phyloP scores from a whole-genome alignment of 805 yeast species.

The Sugiyamaella boreocaroliniensis region DNA sequence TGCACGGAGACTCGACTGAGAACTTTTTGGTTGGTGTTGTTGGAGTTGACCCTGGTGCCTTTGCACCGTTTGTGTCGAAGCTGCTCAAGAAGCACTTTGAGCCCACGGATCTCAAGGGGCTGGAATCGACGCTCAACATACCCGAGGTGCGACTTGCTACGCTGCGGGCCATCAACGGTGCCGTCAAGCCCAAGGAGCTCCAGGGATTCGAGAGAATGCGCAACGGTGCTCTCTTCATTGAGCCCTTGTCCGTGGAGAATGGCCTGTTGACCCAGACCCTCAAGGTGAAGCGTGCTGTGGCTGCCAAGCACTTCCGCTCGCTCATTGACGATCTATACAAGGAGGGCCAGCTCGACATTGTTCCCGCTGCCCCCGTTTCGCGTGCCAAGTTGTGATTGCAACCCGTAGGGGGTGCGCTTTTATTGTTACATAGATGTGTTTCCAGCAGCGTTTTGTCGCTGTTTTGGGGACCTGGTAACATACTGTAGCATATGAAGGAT shows the following conservation, averaged over 20 bases:
- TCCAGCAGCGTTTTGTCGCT: no score
- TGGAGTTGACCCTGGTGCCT: slow-evolving; percentile 51
- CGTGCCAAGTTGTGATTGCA: background rate
- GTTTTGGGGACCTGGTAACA: no score
- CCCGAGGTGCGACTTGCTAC: slow-evolving; percentile 34
- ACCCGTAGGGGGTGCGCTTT: background rate
- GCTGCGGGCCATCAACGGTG: slow-evolving; percentile 34
- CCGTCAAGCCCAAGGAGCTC: slow-evolving; percentile 34
- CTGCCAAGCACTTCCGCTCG: slow-evolving; percentile 38
- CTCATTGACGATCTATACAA: slow-evolving; percentile 40
- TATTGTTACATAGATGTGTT: background rate
- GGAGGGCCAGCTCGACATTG: slow-evolving; percentile 36
- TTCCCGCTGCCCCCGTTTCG: background rate
- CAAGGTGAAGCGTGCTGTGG: slow-evolving; percentile 47
- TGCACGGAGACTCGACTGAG: slow-evolving; percentile 57
- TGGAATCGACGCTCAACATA: slow-evolving; percentile 30
- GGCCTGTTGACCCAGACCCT: slow-evolving; percentile 64
- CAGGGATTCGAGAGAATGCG: slow-evolving; percentile 61
- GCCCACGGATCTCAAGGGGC: slow-evolving; percentile 24
- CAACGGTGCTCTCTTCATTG: slow-evolving; percentile 46
- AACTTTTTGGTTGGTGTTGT: slow-evolving; percentile 52
- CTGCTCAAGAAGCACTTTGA: slow-evolving; percentile 28
- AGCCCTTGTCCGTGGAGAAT: slow-evolving; percentile 56
- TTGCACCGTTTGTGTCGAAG: slow-evolving; percentile 28
- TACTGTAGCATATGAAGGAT: no score